Conservation (phyloP, 2,329 filamentous ascomycete species). For the Tricladium varicosporioides region DNA sequence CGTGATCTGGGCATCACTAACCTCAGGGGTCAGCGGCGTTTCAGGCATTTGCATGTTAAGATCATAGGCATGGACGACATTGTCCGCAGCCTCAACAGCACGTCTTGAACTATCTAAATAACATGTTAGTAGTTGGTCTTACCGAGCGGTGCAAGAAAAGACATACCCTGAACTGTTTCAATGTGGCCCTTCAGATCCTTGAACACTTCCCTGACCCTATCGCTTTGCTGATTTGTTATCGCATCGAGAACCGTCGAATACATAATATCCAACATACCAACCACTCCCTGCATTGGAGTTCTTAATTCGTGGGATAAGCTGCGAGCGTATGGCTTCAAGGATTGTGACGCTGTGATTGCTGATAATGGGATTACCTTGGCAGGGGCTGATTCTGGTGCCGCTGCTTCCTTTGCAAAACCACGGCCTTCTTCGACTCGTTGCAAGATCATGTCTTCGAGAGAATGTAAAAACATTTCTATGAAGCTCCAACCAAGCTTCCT, state of each 20-base stretch:
- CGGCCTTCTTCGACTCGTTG: constrained; percentile 54
- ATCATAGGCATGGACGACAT: constrained; percentile 73
- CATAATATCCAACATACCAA: constrained; percentile 76
- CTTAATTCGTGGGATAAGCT: constrained; percentile 70
- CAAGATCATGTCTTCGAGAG: constrained; percentile 64
- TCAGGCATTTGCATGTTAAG: constrained; percentile 74
- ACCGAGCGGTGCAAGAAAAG: not conserved
- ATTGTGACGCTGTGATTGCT: constrained; percentile 57
- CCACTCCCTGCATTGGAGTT: constrained; percentile 74
- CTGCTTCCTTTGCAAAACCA: constrained; percentile 40
- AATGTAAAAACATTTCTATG: constrained; percentile 65
- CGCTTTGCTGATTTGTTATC: constrained; percentile 51
- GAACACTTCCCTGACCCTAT: constrained; percentile 53
- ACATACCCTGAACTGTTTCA: constrained; percentile 64
- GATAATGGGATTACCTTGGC: constrained; percentile 51
- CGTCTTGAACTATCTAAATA: constrained; percentile 63
- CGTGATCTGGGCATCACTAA: constrained; percentile 7
- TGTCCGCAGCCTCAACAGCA: constrained; percentile 72
- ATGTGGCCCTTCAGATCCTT: constrained; percentile 65
- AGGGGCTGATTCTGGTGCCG: constrained; percentile 23
- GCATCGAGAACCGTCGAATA: constrained; percentile 69
- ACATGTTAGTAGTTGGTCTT: constrained; percentile 2
- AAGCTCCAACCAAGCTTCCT: constrained; percentile 62
- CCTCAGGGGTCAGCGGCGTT: constrained; percentile 42
- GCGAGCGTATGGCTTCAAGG: constrained; percentile 68